These are phyloP conservation scores for Bryoglossum gracile DNA, from an alignment of 495 filamentous ascomycete genomes.

Conservation along the genomic window DNA sequence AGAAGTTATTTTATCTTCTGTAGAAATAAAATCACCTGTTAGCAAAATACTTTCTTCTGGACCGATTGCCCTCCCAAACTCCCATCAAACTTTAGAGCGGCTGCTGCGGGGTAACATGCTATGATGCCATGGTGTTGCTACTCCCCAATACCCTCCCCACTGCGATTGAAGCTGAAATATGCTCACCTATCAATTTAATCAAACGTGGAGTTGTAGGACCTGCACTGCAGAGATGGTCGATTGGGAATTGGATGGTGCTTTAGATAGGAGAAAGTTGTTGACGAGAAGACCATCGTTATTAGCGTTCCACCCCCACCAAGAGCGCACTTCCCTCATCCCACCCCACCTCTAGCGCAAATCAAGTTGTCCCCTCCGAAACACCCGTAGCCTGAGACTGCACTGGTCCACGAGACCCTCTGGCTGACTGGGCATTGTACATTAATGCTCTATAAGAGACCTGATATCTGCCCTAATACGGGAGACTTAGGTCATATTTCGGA, in stretches of 20 bases:
- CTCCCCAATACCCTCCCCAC: no score
- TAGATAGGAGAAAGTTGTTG: neutral
- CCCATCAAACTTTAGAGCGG: neutral
- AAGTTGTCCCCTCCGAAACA: neutral
- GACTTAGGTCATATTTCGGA: neutral
- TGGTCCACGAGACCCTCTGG: neutral
- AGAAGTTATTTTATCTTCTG: neutral
- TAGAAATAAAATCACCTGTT: neutral
- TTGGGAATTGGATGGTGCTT: neutral
- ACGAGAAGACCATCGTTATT: conserved; percentile 7
- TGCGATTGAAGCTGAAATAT: no score
- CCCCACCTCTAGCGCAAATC: conserved; percentile 16
- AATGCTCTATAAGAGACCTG: neutral
- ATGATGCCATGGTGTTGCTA: no score
- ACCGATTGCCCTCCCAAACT: neutral
- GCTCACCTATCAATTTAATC: conserved; percentile 2
- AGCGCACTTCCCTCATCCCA: no score
- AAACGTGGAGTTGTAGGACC: no score
- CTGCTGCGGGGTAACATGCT: conserved; percentile 1
- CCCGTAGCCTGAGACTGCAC: neutral
- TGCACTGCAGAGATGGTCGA: no score
- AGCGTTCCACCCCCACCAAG: conserved; percentile 13
- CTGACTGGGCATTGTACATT: conserved; percentile 19
- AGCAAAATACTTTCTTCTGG: conserved; percentile 8
- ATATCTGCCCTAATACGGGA: no score